Percentiles rank a stretch among this genome's conserved stretches.
Evolutionary conservation across 331 rosid genomes (phyloP).

Genomic region (Dryas integrifolia): DNA sequence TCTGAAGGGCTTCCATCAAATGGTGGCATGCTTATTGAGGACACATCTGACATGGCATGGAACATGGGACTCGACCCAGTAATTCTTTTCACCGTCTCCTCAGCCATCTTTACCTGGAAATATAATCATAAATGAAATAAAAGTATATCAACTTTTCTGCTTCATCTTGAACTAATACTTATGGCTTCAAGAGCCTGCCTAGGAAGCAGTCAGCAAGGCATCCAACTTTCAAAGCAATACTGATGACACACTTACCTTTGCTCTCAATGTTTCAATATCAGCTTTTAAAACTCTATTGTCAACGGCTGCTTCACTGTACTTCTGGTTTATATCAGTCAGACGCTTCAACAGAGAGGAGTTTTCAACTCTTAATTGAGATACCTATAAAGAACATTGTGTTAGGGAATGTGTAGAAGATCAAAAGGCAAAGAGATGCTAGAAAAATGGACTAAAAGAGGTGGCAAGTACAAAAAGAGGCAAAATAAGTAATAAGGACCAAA

Average conservation of each 20-base stretch:
- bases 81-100: slow-evolving; percentile 67
- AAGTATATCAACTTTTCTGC: neutral
- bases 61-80: slow-evolving; percentile 58
- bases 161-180: slow-evolving; percentile 8
- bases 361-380: slow-evolving; percentile 71
- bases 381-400: slow-evolving; percentile 45
- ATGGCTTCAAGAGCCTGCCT: neutral
- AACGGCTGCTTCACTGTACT: slow-evolving; percentile 60
- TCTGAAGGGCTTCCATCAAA: slow-evolving; percentile 74
- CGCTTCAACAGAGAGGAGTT: slow-evolving; percentile 76
- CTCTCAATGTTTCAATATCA: slow-evolving; percentile 83
- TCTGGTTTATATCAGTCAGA: slow-evolving; percentile 59
- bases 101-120: slow-evolving; percentile 76
- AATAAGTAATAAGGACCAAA: slow-evolving; percentile 8
- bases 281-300: slow-evolving; percentile 91
- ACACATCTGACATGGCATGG: slow-evolving; percentile 49
- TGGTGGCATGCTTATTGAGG: slow-evolving; percentile 55
- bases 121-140: slow-evolving; percentile 17
- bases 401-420: slow-evolving; percentile 5
- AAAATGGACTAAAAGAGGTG: slow-evolving; percentile 14
- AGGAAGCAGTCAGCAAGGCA: slow-evolving; percentile 17
- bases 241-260: slow-evolving; percentile 56
- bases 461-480: neutral
- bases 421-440: slow-evolving; percentile 6
- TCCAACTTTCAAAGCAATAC: neutral